Percentiles rank a stretch among this genome's conserved stretches.
Conservation (phyloP, 1,284 basidiomycete genomes). For the Boletus smithii region DNA sequence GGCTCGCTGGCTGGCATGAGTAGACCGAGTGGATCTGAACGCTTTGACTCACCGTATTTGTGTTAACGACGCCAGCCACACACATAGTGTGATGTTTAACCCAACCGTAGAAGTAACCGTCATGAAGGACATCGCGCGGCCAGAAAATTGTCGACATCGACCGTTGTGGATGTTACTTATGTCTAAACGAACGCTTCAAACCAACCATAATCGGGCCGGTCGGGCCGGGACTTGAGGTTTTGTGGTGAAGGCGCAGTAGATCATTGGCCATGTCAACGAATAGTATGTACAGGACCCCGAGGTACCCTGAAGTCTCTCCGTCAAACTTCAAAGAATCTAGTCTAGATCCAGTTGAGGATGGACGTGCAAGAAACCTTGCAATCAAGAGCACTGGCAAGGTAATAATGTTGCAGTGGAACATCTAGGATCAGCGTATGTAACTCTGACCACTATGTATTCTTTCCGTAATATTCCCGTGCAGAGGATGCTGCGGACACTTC, state of each 20-base stretch:
- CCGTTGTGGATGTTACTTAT: not conserved
- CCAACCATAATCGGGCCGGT: slow-evolving; percentile 7
- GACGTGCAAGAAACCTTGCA: too few species aligned
- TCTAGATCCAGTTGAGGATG: too few species aligned
- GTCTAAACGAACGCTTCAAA: not conserved
- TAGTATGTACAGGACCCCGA: too few species aligned
- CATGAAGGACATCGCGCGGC: slow-evolving; percentile 44
- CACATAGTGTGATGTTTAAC: slow-evolving; percentile 37
- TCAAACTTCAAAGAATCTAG: too few species aligned
- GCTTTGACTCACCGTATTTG: slow-evolving; percentile 32
- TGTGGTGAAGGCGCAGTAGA: too few species aligned
- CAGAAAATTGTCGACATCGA: slow-evolving; percentile 50
- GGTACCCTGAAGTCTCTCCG: too few species aligned
- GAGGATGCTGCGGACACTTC: slow-evolving; percentile 18
- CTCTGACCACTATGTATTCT: slow-evolving; percentile 11
- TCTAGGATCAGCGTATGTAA: not conserved
- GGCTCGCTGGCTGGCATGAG: slow-evolving; percentile 16
- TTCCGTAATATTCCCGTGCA: slow-evolving; percentile 33
- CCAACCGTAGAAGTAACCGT: slow-evolving; percentile 59
- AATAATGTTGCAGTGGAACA: too few species aligned
- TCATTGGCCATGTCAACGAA: too few species aligned
- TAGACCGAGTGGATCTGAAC: not conserved
- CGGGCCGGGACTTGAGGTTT: slow-evolving; percentile 16
- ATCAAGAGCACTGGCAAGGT: too few species aligned
- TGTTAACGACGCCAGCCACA: slow-evolving; percentile 48